Conservation (phyloP, 805 yeast species). For the Candida lessepsii region DNA sequence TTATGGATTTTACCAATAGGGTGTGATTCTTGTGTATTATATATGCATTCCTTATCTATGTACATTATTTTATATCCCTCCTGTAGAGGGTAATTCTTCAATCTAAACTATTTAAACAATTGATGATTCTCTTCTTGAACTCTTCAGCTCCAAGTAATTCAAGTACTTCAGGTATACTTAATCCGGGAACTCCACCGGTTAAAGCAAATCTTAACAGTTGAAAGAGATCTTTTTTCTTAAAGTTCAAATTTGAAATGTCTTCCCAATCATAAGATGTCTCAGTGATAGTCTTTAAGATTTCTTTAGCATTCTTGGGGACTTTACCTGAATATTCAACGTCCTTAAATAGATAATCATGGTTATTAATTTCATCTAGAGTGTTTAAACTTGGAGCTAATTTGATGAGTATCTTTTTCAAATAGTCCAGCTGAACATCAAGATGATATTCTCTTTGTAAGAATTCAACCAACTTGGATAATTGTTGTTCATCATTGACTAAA, state of each 20-base stretch:
- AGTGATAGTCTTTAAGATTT: conserved; percentile 17
- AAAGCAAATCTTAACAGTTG: conserved; percentile 65
- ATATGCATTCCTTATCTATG: too few species aligned
- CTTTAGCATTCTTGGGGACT: conserved; percentile 14
- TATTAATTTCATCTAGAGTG: conserved; percentile 51
- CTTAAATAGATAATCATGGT: conserved; percentile 39
- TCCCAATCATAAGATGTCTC: conserved; percentile 10
- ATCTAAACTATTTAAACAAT: conserved; percentile 1
- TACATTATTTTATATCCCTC: too few species aligned
- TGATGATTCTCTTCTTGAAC: conserved; percentile 24
- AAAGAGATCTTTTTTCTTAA: conserved; percentile 45
- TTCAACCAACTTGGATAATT: not conserved
- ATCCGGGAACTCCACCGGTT: conserved; percentile 69
- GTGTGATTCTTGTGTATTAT: too few species aligned
- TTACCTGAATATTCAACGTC: conserved; percentile 13
- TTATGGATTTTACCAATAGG: conserved; percentile 29
- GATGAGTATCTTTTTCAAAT: conserved; percentile 24
- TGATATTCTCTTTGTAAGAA: not conserved
- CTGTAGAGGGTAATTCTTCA: too few species aligned
- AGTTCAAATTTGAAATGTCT: not conserved
- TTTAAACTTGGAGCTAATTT: conserved; percentile 50
- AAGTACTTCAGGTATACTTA: conserved; percentile 58
- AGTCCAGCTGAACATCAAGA: conserved; percentile 6
- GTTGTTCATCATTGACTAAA: conserved; percentile 1
- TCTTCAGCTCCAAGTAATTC: conserved; percentile 51